Base-by-base conservation (phyloP, 1,139 yeast species). In the Pichia sp. region DNA sequence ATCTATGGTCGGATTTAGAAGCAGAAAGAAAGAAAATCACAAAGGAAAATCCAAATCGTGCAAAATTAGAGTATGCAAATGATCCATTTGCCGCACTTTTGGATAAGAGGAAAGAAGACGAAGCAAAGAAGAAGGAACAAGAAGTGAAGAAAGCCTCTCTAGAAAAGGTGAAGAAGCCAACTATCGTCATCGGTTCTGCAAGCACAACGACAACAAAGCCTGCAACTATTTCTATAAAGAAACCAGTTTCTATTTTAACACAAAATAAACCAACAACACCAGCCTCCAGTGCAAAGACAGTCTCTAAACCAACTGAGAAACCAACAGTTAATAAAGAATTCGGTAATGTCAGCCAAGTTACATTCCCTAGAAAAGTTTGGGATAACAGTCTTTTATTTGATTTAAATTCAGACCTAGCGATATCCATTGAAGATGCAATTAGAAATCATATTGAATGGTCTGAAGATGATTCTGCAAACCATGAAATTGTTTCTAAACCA, bases 1-100 rank as follows among this genome's bases (percentile, higher is more conserved):
- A 78, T 44, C 72, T 88, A 36, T 93, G 98, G 98, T 66, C 73
- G 18, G 80, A 77, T 34, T 67, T 93, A 50, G 96, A 87, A 50
- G 71, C 68, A 6, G 78, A 75, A 47, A 71, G 93, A 38, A 69
- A 73, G 51, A 61, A 63, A 42, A 50, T 79, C 21, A 56, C 71
- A 35, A 76, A 73, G 51, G 66, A 64, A n/a, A 71, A 78, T 58
- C 73, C 77, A 24, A 55, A 54, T 1, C 71, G 68, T 35, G 86
- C 83, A 51, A 76, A 75, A 53, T 61, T 62, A 40, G 59, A 75
- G 7, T 90, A 85, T 65, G 76, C 76, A 46, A 73, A 79, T 10
- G 85, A 87, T 57, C 97, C 96, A 1, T 89, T 90, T 65, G 68
- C 67, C 31, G 83, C 83, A 0, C 69, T 77, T 17, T 54, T 84